Evolutionary conservation across 2,329 filamentous ascomycete species (phyloP), one percentile per base, ranked within the genome.

Genomic region (Apiospora malaysiana): DNA sequence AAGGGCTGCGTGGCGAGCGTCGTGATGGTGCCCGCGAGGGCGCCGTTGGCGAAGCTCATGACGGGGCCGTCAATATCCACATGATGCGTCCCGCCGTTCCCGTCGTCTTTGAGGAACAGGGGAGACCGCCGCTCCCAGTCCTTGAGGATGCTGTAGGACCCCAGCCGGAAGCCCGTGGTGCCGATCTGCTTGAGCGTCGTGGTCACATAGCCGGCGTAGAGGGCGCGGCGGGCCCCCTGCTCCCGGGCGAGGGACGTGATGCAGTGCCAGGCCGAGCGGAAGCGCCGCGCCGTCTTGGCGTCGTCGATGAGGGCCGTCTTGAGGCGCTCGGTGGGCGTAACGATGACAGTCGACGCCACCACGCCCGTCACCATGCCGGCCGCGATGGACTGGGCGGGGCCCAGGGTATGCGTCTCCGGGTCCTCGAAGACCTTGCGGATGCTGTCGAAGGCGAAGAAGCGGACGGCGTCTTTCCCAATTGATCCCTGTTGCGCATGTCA

Each of bases 271-370:
- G 87, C 83, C 5, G 83, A 84, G 1, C 79, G 81, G 77, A 89
- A 91, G 23, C 77, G 77, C 10, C 68, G 75, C n/a, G 25, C 9
- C 4, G 77, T 78, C 21, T 74, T 73, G 45, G 78, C 88, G 75
- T 91, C 89, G 77, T 91, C 89, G 72, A 91, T 91, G 16, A 91
- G 78, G 1, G 88, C 89, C 0, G 89, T 91, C 77, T 91, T 91
- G 78, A 91, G 87, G 56, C 89, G 84, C 77, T 91, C 89, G 0
- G 87, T 88, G 0, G 89, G 89, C 21, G 89, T 91, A 3, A 91
- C 89, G 47, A 88, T 85, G 23, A 86, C 81, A 0, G 88, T 84
- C 18, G 85, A 87, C 32, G 89, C 87, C 0, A 89, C 84, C 0
- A 90, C 84, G 2, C 89, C 89, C 0, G 87, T 85, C 0, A 83